These are phyloP conservation scores for Eucalyptus rudis DNA, from an alignment of 345 rosid genomes.

Conservation along the genomic window DNA sequence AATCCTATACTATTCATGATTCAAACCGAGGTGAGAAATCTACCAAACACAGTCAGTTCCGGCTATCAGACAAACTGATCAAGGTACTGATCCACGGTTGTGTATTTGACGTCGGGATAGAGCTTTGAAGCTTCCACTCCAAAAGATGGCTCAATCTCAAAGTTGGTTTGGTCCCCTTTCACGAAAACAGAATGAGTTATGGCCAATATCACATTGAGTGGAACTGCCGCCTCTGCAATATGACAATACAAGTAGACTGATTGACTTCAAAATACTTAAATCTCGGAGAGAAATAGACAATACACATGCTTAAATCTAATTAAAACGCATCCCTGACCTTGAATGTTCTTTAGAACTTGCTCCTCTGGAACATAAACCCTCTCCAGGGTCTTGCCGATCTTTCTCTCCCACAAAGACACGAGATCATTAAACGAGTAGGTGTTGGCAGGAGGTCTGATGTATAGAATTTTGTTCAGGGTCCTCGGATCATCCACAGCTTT, in stretches of 20 bases:
- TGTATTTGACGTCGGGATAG: not conserved
- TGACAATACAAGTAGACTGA: not conserved
- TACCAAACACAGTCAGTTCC: not conserved
- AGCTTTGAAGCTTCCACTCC: slow-evolving; percentile 1
- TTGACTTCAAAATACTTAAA: not conserved
- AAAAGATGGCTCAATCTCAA: not conserved
- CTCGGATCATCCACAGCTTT: too few relatives aligned
- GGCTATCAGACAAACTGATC: not conserved
- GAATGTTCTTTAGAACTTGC: too few relatives aligned
- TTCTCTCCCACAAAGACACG: too few relatives aligned
- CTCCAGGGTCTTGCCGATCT: too few relatives aligned
- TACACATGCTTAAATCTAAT: too few relatives aligned
- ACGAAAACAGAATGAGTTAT: not conserved
- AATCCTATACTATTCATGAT: not conserved
- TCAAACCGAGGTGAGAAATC: not conserved
- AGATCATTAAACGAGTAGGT: too few relatives aligned
- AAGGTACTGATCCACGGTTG: not conserved
- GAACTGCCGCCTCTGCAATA: not conserved
- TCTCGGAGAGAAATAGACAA: too few relatives aligned
- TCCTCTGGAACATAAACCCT: too few relatives aligned
- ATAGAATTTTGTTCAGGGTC: too few relatives aligned
- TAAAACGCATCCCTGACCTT: too few relatives aligned
- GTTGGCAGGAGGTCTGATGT: too few relatives aligned
- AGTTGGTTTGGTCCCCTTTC: not conserved
- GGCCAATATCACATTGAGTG: not conserved